These are phyloP conservation scores for Keqinozyma sinolaborantium DNA, from an alignment of 1,139 yeast species.

Conservation along the genomic window DNA sequence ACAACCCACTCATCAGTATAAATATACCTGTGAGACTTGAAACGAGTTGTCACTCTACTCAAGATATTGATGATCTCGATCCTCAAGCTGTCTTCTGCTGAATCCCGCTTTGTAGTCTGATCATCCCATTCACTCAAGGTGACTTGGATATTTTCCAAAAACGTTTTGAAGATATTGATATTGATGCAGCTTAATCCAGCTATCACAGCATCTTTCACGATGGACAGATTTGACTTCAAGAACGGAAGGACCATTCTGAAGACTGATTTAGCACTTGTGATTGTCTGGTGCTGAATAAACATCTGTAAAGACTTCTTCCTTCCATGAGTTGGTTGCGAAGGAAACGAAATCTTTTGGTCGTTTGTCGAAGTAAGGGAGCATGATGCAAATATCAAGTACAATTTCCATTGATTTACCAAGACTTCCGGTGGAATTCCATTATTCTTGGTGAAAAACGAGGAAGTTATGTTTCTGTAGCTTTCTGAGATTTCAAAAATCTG, in stretches of 20 bases:
- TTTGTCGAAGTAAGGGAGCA: slow-evolving; percentile 86
- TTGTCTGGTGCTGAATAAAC: slow-evolving; percentile 83
- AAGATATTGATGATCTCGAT: slow-evolving; percentile 79
- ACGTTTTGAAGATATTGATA: slow-evolving; percentile 79
- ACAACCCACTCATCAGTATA: slow-evolving; percentile 70
- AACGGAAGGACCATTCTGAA: slow-evolving; percentile 86
- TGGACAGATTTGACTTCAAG: slow-evolving; percentile 64
- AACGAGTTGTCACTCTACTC: slow-evolving; percentile 65
- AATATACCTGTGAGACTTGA: slow-evolving; percentile 48
- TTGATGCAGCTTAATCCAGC: slow-evolving; percentile 87
- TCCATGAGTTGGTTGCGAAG: slow-evolving; percentile 59
- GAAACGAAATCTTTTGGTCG: slow-evolving; percentile 70
- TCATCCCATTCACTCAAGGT: slow-evolving; percentile 57
- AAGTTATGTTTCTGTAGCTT: slow-evolving; percentile 38
- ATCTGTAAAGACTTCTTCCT: slow-evolving; percentile 74
- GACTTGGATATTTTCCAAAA: slow-evolving; percentile 74
- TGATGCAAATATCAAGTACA: slow-evolving; percentile 87
- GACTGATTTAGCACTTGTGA: slow-evolving; percentile 88
- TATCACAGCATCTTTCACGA: slow-evolving; percentile 81
- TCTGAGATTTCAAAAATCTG: slow-evolving; percentile 63
- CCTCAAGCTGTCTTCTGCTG: slow-evolving; percentile 50
- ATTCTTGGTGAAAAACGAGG: slow-evolving; percentile 34
- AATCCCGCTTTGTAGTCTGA: slow-evolving; percentile 24
- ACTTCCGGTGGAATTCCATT: slow-evolving; percentile 49
- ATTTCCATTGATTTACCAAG: slow-evolving; percentile 82